Evolutionary conservation across 495 filamentous ascomycete genomes (phyloP).

Genomic region (Trichoderma orchidacearum): DNA sequence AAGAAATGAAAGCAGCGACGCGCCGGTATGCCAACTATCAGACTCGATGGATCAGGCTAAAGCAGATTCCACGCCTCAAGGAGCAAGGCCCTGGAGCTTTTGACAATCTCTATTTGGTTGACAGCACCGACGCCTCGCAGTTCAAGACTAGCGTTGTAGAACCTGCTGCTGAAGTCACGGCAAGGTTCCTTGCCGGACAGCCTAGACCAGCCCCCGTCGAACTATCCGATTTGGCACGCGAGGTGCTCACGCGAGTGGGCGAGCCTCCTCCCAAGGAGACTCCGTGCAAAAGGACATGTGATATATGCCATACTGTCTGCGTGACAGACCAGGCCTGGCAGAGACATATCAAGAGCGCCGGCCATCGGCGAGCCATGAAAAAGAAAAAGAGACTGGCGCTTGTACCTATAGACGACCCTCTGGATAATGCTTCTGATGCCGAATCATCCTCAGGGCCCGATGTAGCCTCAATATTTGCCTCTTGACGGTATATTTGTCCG

Average conservation of each 20-base stretch:
- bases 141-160: slow-evolving; percentile 48
- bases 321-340: slow-evolving; percentile 63
- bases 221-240: slow-evolving; percentile 44
- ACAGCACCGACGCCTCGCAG: slow-evolving; percentile 47
- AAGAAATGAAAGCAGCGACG: slow-evolving; percentile 60
- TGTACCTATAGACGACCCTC: slow-evolving; percentile 6
- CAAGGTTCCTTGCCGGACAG: slow-evolving; percentile 40
- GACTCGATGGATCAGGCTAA: slow-evolving; percentile 72
- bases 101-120: slow-evolving; percentile 54
- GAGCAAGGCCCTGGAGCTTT: slow-evolving; percentile 32
- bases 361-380: slow-evolving; percentile 29
- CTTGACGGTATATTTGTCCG: background rate
- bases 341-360: slow-evolving; percentile 53
- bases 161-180: slow-evolving; percentile 48
- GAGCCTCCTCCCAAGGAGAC: slow-evolving; percentile 14
- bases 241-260: slow-evolving; percentile 40
- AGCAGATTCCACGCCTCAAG: slow-evolving; percentile 52
- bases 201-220: slow-evolving; percentile 44
- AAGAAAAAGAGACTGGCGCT: slow-evolving; percentile 15
- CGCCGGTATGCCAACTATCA: slow-evolving; percentile 80
- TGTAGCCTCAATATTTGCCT: background rate
- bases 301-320: slow-evolving; percentile 55
- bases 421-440: background rate
- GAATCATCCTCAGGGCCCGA: background rate
- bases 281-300: slow-evolving; percentile 48